Evolutionary conservation across 805 yeast genomes (phyloP).

Genomic region (Blastobotrys chiropterorum): DNA sequence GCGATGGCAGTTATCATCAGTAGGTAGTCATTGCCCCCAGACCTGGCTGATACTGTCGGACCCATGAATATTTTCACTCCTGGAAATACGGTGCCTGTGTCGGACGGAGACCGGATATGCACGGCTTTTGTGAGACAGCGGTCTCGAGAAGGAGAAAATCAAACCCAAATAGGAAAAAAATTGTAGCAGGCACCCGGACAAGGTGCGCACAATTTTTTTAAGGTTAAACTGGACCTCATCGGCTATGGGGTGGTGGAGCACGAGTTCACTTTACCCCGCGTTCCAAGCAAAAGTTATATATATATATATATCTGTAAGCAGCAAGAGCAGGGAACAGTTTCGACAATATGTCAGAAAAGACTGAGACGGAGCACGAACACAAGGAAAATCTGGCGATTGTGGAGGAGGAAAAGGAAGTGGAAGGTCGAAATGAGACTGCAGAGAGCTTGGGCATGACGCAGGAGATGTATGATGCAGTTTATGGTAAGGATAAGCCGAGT

Average conservation of each 20-base stretch:
- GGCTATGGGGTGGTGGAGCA: no score
- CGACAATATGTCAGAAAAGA: not conserved
- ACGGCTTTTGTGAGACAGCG: not conserved
- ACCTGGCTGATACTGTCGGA: no score
- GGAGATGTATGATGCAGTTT: conserved; percentile 6
- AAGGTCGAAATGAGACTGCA: not conserved
- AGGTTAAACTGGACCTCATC: no score
- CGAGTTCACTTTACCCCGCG: not conserved
- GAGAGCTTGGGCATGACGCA: conserved; percentile 5
- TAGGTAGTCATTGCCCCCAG: no score
- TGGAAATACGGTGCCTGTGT: no score
- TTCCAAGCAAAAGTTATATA: not conserved
- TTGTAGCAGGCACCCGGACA: not conserved
- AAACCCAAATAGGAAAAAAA: not conserved
- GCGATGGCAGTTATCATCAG: no score
- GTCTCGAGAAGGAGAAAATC: not conserved
- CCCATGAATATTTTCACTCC: no score
- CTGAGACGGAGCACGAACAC: not conserved
- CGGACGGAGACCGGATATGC: no score
- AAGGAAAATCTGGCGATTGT: not conserved
- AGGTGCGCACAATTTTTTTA: no score
- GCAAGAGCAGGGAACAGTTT: no score
- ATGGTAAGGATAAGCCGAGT: conserved; percentile 1
- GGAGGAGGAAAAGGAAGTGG: not conserved
- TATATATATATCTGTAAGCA: no score